Evolutionary conservation across 345 rosid genomes (phyloP).

Genomic region (Lepidium sativum): DNA sequence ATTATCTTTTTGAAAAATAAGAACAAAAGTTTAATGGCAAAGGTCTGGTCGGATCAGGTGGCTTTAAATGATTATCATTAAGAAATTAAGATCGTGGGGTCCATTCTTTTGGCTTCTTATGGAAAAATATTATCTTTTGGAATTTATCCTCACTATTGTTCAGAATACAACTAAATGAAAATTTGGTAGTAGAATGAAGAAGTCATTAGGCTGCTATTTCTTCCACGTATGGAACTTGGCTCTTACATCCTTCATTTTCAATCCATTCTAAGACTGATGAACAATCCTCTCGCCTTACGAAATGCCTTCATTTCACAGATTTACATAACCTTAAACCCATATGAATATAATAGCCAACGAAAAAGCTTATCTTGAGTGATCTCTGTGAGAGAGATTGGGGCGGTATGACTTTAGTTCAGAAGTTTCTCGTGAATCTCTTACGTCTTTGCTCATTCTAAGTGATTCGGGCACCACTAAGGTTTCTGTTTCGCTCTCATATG

Average conservation of each 20-base stretch:
- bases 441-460: slow-evolving; percentile 50
- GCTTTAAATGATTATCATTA: slow-evolving; percentile 36
- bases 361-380: neutral
- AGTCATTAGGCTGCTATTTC: neutral
- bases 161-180: no score
- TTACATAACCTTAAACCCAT: neutral
- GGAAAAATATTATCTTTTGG: no score
- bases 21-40: no score
- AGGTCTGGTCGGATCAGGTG: no score
- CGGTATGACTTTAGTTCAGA: slow-evolving; percentile 56
- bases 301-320: slow-evolving; percentile 45
- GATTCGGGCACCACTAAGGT: slow-evolving; percentile 44
- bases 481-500: slow-evolving; percentile 46
- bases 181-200: neutral
- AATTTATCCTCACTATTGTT: no score
- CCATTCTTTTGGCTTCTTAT: no score
- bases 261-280: slow-evolving; percentile 59
- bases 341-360: neutral
- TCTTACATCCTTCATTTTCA: slow-evolving; percentile 28
- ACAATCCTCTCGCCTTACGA: slow-evolving; percentile 55
- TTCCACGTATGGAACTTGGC: slow-evolving; percentile 11
- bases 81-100: no score
- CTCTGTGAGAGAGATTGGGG: slow-evolving; percentile 28
- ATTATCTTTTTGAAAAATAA: no score
- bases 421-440: slow-evolving; percentile 40